Evolutionary conservation across 768 basidiomycete genomes (phyloP), one percentile per base, ranked within the genome.

Genomic region (Termitomyces sp.): DNA sequence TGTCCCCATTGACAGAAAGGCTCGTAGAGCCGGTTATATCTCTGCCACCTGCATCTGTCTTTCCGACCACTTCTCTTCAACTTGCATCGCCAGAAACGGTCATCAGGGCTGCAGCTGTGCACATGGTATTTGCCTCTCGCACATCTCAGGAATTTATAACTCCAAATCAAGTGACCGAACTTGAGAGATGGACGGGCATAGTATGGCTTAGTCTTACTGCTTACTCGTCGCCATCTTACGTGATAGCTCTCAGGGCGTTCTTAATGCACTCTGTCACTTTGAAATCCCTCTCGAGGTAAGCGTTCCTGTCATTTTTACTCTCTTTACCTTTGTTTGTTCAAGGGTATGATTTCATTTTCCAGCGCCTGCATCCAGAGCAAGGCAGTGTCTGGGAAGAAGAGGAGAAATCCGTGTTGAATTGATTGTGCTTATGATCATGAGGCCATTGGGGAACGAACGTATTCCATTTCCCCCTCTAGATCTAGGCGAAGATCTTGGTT

Each of bases 91-190:
- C 66, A 2, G 70, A 73, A 37, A 69, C 77, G 1, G 70, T 75
- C 60, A 92, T 93, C 67, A 81, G 83, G 66, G 92, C 88, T n/a
- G 88, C 91, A 15, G 87, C 88, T 15, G 84, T 83, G 25, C 91
- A 93, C 61, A 89, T 92, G 83, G 83, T 92, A 5, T 94, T 91
- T 68, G 91, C 91, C n/a, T 82, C 86, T 47, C 83, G 91, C 52
- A 79, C 77, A 46, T 87, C 89, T 32, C 81, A 79, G 64, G 88
- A 83, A 63, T 92, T 93, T 68, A 92, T 94, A 67, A 85, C 84
- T 4, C 91, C 92, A 5, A 76, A 83, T 43, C 76, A 83, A 57
- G 89, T 91, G 34, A 72, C 71, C 9, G 76, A 76, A 59, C 68
- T 86, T 11, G 90, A 94, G 69, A 73, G 76, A 29, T 88, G 86